phyloP scores from a whole-genome alignment of 2,329 filamentous ascomycete species.

The Neospermospora avenae region DNA sequence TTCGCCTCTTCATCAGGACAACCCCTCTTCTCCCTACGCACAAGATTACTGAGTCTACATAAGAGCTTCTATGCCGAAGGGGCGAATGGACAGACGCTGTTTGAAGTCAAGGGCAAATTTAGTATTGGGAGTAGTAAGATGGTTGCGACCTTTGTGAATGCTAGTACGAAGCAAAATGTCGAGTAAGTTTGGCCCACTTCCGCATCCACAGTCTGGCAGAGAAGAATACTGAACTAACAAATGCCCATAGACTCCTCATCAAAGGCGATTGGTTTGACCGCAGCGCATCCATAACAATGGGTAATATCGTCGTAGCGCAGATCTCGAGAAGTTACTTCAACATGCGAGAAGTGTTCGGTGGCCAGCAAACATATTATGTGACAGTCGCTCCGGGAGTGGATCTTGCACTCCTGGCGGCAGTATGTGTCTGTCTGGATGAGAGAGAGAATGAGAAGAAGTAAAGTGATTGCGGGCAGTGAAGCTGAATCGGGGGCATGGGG shows the following conservation, averaged over 20 bases:
- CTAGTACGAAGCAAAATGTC: constrained; percentile 41
- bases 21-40: constrained; percentile 27
- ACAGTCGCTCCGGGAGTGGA: constrained; percentile 63
- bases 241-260: constrained; percentile 44
- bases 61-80: constrained; percentile 30
- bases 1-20: constrained; percentile 17
- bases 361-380: constrained; percentile 64
- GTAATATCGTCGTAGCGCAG: constrained; percentile 48
- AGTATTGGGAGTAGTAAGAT: constrained; percentile 53
- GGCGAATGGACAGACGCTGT: constrained; percentile 19
- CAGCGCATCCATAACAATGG: constrained; percentile 52
- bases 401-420: constrained; percentile 59
- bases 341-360: constrained; percentile 53
- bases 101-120: constrained; percentile 32
- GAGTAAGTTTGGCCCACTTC: constrained; percentile 25
- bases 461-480: not conserved
- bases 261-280: constrained; percentile 60
- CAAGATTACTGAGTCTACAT: constrained; percentile 25
- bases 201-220: too few relatives aligned
- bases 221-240: too few relatives aligned
- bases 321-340: constrained; percentile 57
- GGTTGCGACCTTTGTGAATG: constrained; percentile 54
- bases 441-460: constrained; percentile 49
- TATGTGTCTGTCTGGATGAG: constrained; percentile 68
- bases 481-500: not conserved